Evolutionary conservation across 768 basidiomycete species (phyloP).

Genomic region (Pisolithus orientalis): DNA sequence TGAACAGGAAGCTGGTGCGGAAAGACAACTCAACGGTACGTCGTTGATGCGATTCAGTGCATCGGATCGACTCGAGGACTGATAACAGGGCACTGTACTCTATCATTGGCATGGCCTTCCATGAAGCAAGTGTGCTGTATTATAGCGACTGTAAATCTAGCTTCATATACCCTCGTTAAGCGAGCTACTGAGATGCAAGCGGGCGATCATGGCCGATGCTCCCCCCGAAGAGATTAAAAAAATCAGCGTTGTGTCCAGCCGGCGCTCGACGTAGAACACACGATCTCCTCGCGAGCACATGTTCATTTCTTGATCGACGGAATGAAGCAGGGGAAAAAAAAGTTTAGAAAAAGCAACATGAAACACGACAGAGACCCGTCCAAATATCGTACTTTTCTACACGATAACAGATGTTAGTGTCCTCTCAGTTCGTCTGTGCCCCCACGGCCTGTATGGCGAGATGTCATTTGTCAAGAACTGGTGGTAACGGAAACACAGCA

Average conservation of each 20-base stretch:
- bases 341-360: background rate
- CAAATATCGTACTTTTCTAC: background rate
- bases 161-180: slow-evolving; percentile 35
- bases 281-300: too few species aligned
- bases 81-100: slow-evolving; percentile 51
- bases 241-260: slow-evolving; percentile 90
- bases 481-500: background rate
- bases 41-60: background rate
- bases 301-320: background rate
- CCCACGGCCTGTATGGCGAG: slow-evolving; percentile 47
- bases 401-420: background rate
- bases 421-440: slow-evolving; percentile 54
- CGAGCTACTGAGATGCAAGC: slow-evolving; percentile 51
- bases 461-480: background rate
- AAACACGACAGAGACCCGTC: background rate
- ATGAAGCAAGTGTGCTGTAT: slow-evolving; percentile 7
- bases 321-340: background rate
- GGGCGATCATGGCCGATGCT: slow-evolving; percentile 46
- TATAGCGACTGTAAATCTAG: background rate
- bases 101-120: slow-evolving; percentile 64
- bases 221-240: slow-evolving; percentile 99
- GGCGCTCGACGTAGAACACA: slow-evolving; percentile 70
- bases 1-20: slow-evolving; percentile 75
- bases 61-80: background rate
- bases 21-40: slow-evolving; percentile 66